Percentiles rank a stretch among this genome's conserved stretches.
These are phyloP conservation scores for Penicillium sp. DNA, from an alignment of 2,329 filamentous ascomycete genomes.

Conservation along the genomic window DNA sequence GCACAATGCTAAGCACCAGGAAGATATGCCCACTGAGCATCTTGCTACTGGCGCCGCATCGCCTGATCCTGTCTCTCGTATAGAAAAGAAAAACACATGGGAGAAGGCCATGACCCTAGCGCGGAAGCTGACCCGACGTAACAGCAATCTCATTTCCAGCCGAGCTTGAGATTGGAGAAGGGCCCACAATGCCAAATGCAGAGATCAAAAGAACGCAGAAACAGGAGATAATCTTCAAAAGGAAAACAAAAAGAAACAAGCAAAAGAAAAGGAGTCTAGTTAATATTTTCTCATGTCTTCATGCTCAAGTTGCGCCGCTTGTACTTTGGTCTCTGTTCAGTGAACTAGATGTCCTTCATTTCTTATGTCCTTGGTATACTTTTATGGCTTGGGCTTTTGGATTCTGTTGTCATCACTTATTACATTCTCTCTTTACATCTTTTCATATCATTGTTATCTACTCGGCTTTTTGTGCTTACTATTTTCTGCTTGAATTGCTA, in stretches of 20 bases:
- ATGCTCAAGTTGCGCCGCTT: neutral
- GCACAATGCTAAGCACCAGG: slow-evolving; percentile 28
- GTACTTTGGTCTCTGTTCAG: neutral
- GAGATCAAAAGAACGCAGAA: neutral
- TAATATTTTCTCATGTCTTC: neutral
- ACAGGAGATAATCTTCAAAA: neutral
- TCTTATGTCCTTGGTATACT: neutral
- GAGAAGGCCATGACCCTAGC: slow-evolving; percentile 32
- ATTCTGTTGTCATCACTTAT: neutral
- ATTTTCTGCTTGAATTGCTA: neutral
- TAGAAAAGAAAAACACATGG: slow-evolving; percentile 28
- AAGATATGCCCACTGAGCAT: slow-evolving; percentile 12
- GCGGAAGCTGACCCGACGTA: slow-evolving; percentile 28
- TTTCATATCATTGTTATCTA: neutral
- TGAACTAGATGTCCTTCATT: neutral
- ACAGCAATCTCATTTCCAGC: slow-evolving; percentile 20
- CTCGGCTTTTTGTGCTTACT: neutral
- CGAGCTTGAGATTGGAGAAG: slow-evolving; percentile 16
- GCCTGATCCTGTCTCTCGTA: slow-evolving; percentile 8
- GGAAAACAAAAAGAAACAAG: slow-evolving; percentile 1
- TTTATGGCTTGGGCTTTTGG: neutral
- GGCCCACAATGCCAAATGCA: neutral
- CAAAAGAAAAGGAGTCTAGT: neutral
- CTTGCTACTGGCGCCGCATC: slow-evolving; percentile 15
- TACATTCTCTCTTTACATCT: slow-evolving; percentile 7